Conservation (phyloP, 441 rosid genomes). For the Croton setiger region DNA sequence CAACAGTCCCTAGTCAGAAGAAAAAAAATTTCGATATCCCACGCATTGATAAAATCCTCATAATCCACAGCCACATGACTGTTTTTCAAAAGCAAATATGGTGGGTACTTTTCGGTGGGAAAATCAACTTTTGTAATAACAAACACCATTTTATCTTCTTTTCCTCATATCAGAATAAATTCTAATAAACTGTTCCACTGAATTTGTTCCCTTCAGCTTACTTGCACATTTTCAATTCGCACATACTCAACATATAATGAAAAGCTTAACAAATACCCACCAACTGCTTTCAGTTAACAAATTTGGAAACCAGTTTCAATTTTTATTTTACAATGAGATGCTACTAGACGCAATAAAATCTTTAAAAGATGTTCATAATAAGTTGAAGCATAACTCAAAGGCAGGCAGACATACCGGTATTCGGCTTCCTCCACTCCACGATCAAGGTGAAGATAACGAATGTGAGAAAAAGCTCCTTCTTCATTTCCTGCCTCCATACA, state of each 20-base stretch:
- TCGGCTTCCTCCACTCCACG: constrained; percentile 63
- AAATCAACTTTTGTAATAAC: background rate
- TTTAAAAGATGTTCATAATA: background rate
- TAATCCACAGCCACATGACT: background rate
- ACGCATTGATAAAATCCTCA: background rate
- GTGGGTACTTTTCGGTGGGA: background rate
- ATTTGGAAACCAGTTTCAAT: background rate
- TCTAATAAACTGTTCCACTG: background rate
- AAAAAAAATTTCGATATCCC: background rate
- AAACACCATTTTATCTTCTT: background rate
- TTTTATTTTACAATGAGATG: background rate
- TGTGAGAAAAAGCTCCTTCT: constrained; percentile 50
- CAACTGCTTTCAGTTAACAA: background rate
- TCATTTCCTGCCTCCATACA: constrained; percentile 45
- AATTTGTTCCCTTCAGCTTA: background rate
- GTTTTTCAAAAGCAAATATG: background rate
- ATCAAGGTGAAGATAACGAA: constrained; percentile 67
- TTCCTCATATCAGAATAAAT: background rate
- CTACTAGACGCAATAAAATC: background rate
- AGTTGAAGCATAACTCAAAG: background rate
- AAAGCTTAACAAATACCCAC: background rate
- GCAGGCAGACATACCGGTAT: constrained; percentile 52
- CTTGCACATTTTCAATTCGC: background rate
- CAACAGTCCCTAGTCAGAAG: background rate
- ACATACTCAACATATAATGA: background rate